Base-by-base conservation (phyloP, 805 yeast genomes). In the Hanseniaspora thailandica region DNA sequence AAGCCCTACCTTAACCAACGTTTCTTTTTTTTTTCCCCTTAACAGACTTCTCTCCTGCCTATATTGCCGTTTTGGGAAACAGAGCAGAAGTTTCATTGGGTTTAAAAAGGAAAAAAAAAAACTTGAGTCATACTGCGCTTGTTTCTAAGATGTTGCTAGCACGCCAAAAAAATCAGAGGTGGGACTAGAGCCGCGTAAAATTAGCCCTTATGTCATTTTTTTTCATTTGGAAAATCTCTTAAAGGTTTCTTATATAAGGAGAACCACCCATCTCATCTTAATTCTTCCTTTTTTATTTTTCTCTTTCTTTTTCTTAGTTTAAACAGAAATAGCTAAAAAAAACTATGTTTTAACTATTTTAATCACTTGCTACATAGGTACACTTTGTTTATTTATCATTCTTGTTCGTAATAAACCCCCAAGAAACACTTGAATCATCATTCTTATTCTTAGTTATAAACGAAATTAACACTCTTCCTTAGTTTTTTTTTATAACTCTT, bases 281-380 rank as follows among this genome's bases (percentile, higher is more conserved):
- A 4, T 25, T 46, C 22, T 45, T 9, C 9, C 9, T 22, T 6
- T 22, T 35, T 26, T 15, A 13, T 13, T 44, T 31, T 12, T 20
- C 20, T 3, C 5, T 30, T n/a, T 28, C 12, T 33, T 45, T 12
- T 3, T 15, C 20, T 19, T 5, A 19, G 31, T 7, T 20, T 20
- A 22, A 25, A 17, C 1, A 13, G 38, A 38, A 30, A 36, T 10
- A 30, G 30, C 22, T 38, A 49, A 26, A 35, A 35, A 43, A 43
- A 50, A 50, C 47, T 50, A 48, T 48, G 52, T 48, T 48, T 48
- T 48, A 40, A 48, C 43, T 40, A 28, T n/a, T 39, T 33, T 40
- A 41, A 41, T 13, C 23, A 13, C 40, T 31, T 45, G 34, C 23
- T 45, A 23, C 22, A 17, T 19, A 25, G 39, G 53, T 40, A 38